Evolutionary conservation across 2,329 filamentous ascomycete genomes (phyloP).

Genomic region (Fusarium sp.): DNA sequence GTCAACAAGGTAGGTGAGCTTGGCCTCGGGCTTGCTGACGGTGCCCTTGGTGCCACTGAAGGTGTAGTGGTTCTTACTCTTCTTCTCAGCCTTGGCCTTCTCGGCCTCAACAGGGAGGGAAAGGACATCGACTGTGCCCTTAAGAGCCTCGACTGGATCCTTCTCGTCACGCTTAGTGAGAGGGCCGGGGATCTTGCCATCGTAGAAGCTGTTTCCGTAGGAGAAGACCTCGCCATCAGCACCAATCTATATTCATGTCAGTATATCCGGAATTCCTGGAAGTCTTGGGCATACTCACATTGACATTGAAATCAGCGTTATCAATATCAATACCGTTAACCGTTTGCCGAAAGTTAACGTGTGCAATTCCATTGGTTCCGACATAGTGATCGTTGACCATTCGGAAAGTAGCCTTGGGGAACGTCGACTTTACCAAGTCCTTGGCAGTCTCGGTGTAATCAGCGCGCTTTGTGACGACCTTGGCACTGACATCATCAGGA

Average conservation of each 20-base stretch:
- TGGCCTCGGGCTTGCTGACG: conserved; percentile 61
- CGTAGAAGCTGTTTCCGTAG: conserved; percentile 60
- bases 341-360: conserved; percentile 69
- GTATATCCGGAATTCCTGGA: not conserved
- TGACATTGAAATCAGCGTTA: conserved; percentile 69
- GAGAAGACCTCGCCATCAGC: conserved; percentile 65
- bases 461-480: conserved; percentile 37
- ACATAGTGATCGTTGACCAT: conserved; percentile 62
- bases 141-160: conserved; percentile 56
- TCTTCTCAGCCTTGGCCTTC: conserved; percentile 39
- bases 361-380: conserved; percentile 63
- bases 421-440: conserved; percentile 52
- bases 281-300: conserved; percentile 52
- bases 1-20: conserved; percentile 64
- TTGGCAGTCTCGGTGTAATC: conserved; percentile 56
- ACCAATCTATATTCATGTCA: conserved; percentile 49
- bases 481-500: conserved; percentile 35
- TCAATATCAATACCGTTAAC: conserved; percentile 67
- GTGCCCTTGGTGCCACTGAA: conserved; percentile 61
- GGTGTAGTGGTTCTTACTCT: conserved; percentile 45
- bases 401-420: conserved; percentile 56
- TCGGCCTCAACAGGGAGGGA: conserved; percentile 45
- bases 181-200: conserved; percentile 54
- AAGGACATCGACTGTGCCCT: conserved; percentile 49
- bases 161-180: conserved; percentile 53